Conservation (phyloP, 768 basidiomycete species). For the Kwoniella botswanensis region DNA sequence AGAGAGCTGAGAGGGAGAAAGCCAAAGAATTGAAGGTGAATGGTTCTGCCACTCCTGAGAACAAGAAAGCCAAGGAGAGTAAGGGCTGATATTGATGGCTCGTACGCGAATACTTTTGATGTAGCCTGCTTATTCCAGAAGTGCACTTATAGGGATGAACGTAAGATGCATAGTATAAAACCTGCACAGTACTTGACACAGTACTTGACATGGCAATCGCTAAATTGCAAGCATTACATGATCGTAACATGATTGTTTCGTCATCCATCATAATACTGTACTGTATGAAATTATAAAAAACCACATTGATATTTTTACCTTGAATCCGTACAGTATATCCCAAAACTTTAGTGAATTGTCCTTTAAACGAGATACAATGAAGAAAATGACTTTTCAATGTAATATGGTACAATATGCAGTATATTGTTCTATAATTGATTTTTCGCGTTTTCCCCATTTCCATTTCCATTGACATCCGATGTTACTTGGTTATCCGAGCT, state of each 20-base stretch:
- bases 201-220: neutral
- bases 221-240: too few species aligned
- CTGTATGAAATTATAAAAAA: neutral
- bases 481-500: too few species aligned
- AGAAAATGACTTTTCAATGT: too few species aligned
- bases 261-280: too few species aligned
- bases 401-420: too few species aligned
- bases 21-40: neutral
- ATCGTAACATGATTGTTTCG: too few species aligned
- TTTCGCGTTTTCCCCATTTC: too few species aligned
- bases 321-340: too few species aligned
- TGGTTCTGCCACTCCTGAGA: neutral
- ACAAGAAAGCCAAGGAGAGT: neutral
- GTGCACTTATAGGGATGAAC: neutral
- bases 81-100: neutral
- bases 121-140: neutral
- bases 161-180: neutral
- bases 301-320: neutral
- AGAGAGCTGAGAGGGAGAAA: conserved; percentile 5
- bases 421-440: too few species aligned
- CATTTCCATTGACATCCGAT: too few species aligned
- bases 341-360: too few species aligned
- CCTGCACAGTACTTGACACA: neutral
- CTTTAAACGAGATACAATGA: too few species aligned
- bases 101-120: neutral